Evolutionary conservation across 306 rosid genomes (phyloP).

Genomic region (Gynostemma pentaphyllum): DNA sequence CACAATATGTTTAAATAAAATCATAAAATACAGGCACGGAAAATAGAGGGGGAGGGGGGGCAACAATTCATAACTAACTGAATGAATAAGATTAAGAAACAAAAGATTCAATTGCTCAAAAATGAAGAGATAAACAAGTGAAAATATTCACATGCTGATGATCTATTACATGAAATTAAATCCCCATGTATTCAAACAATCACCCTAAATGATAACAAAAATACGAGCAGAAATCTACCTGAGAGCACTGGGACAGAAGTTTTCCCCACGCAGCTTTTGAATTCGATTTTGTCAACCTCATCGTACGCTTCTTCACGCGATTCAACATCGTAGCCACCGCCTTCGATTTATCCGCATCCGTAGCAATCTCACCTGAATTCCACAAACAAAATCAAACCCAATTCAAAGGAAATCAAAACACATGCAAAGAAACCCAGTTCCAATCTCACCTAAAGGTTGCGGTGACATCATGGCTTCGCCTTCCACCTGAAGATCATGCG

Average conservation of each 20-base stretch:
- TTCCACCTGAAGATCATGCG: slow-evolving; percentile 33
- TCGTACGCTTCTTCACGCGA: slow-evolving; percentile 44
- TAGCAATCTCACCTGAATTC: slow-evolving; percentile 34
- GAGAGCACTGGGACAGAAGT: slow-evolving; percentile 81
- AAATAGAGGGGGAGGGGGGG: too few relatives aligned
- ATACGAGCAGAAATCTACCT: slow-evolving; percentile 38
- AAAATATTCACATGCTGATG: not conserved
- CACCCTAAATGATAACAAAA: not conserved
- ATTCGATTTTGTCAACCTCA: slow-evolving; percentile 25
- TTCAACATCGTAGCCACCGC: slow-evolving; percentile 12
- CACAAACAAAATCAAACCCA: not conserved
- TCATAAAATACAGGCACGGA: too few relatives aligned
- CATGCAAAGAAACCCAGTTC: not conserved
- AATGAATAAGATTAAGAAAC: not conserved
- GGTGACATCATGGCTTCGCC: slow-evolving; percentile 47
- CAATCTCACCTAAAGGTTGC: slow-evolving; percentile 34
- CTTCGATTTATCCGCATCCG: slow-evolving; percentile 41
- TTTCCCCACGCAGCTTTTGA: slow-evolving; percentile 68
- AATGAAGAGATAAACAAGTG: not conserved
- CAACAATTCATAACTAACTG: not conserved
- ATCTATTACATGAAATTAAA: not conserved
- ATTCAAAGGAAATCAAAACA: slow-evolving; percentile 7
- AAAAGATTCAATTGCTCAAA: not conserved
- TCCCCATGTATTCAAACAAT: not conserved
- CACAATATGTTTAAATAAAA: not conserved